phyloP scores from a whole-genome alignment of 2,329 filamentous ascomycete species.

The Stenocarpella maydis region DNA sequence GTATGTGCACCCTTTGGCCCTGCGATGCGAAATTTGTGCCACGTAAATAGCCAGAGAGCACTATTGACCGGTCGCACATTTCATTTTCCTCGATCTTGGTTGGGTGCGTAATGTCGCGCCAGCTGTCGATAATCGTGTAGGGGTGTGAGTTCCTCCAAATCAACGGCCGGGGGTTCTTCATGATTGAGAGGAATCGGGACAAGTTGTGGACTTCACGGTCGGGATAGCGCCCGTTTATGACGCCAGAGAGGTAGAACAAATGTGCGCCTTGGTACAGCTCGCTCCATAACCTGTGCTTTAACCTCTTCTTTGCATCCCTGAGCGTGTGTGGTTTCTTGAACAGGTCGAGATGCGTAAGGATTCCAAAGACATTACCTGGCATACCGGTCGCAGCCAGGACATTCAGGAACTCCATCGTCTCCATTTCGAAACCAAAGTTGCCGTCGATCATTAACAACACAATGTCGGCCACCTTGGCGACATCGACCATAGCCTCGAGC shows the following conservation, averaged over 20 bases:
- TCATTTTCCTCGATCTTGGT: slow-evolving; percentile 87
- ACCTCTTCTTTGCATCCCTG: slow-evolving; percentile 91
- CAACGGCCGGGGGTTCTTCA: slow-evolving; percentile 98
- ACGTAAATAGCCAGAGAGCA: slow-evolving; percentile 90
- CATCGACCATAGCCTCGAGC: slow-evolving; percentile 94
- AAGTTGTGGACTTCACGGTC: slow-evolving; percentile 97
- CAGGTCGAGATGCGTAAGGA: slow-evolving; percentile 93
- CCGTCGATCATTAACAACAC: slow-evolving; percentile 98
- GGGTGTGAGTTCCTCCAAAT: slow-evolving; percentile 97
- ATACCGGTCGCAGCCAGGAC: slow-evolving; percentile 93
- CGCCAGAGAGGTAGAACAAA: slow-evolving; percentile 94
- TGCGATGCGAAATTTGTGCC: slow-evolving; percentile 92
- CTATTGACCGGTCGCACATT: slow-evolving; percentile 90
- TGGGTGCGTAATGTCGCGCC: slow-evolving; percentile 93
- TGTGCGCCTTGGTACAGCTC: slow-evolving; percentile 97
- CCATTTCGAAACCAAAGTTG: slow-evolving; percentile 99
- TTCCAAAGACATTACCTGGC: slow-evolving; percentile 98
- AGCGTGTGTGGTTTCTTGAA: slow-evolving; percentile 94
- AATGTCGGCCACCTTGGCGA: slow-evolving; percentile 97
- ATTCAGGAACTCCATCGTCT: slow-evolving; percentile 99
- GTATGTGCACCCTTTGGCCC: slow-evolving; percentile 88
- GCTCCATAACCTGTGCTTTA: slow-evolving; percentile 96
- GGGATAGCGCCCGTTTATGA: slow-evolving; percentile 95
- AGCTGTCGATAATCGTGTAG: slow-evolving; percentile 91
- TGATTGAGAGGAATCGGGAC: slow-evolving; percentile 93